Conservation (phyloP, 345 rosid species). For the Lepidium aucheri region DNA sequence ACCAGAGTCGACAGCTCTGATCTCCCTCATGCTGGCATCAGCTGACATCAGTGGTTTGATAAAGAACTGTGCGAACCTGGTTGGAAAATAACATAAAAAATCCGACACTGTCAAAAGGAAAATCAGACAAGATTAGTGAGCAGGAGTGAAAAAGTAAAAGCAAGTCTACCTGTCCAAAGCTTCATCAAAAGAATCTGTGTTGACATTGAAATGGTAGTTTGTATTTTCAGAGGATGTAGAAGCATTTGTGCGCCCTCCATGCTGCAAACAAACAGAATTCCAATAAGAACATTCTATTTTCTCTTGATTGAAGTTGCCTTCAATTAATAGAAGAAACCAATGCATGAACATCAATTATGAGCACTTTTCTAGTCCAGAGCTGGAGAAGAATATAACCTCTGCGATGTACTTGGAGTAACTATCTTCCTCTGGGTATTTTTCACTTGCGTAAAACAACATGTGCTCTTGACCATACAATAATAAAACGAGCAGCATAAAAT, state of each 20-base stretch:
- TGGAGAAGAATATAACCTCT: conserved; percentile 37
- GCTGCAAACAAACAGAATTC: conserved; percentile 33
- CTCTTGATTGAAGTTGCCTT: background rate
- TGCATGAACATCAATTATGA: background rate
- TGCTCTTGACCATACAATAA: conserved; percentile 44
- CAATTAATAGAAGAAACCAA: background rate
- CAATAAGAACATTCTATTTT: background rate
- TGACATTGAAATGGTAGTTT: conserved; percentile 26
- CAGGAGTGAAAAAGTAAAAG: background rate
- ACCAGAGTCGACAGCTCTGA: conserved; percentile 93
- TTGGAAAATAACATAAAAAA: background rate
- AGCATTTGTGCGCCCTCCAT: conserved; percentile 84
- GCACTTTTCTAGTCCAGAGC: background rate
- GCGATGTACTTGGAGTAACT: conserved; percentile 59
- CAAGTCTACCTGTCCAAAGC: conserved; percentile 65
- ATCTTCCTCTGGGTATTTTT: conserved; percentile 19
- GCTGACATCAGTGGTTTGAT: conserved; percentile 81
- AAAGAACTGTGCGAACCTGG: conserved; percentile 84
- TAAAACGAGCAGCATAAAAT: background rate
- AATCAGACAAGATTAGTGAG: background rate
- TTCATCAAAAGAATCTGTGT: conserved; percentile 56
- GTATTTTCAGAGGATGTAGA: conserved; percentile 63
- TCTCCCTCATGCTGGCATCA: conserved; percentile 85
- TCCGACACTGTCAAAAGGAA: background rate
- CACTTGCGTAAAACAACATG: conserved; percentile 93